Base-by-base conservation (phyloP, 352 stramenopile genomes). In the Thalassiosira mediterranea region DNA sequence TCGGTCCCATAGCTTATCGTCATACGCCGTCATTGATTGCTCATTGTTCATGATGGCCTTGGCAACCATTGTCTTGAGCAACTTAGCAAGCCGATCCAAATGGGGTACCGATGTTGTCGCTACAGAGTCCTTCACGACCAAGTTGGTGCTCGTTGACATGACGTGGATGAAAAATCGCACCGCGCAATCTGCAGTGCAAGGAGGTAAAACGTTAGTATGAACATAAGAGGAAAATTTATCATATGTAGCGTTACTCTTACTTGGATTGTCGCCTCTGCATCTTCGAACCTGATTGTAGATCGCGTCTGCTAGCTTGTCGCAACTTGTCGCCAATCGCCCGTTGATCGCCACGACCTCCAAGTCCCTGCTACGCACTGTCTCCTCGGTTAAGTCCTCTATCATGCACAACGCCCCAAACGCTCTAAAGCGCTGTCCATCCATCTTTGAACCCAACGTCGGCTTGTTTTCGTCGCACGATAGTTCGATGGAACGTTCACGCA, bases 111-210 rank as follows among this genome's bases (percentile, higher is more conserved):
- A 44, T 42, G 54, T 62, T 4, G 47, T 79, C 23, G 61, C 54
- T 17, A 23, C 25, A 26, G 29, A 51, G 31, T 70, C 62, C 29
- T 61, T 46, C 15, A 74, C 28, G 8, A 80, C 40, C 2, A 80
- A 17, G 23, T 80, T 46, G 23, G 31, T 54, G n/a, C 23, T 54
- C 8, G 13, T n/a, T 25, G 46, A n/a, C 13, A 25, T 54, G 46
- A 78, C 34, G n/a, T 78, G 58, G 37, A 78, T 53, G 34, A 71
- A 68, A 53, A 72, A 78, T n/a, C 21, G 29, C 25, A 48, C 57
- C 17, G 28, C 34, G 53, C 17, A 34, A 46, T 46, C n/a, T n/a
- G n/a, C n/a, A n/a, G n/a, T n/a, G n/a, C n/a, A n/a, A n/a, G n/a
- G n/a, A n/a, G n/a, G n/a, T n/a, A n/a, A n/a, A n/a, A n/a, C n/a